Base-by-base conservation (phyloP, 768 basidiomycete species). In the Boletellus sp. region DNA sequence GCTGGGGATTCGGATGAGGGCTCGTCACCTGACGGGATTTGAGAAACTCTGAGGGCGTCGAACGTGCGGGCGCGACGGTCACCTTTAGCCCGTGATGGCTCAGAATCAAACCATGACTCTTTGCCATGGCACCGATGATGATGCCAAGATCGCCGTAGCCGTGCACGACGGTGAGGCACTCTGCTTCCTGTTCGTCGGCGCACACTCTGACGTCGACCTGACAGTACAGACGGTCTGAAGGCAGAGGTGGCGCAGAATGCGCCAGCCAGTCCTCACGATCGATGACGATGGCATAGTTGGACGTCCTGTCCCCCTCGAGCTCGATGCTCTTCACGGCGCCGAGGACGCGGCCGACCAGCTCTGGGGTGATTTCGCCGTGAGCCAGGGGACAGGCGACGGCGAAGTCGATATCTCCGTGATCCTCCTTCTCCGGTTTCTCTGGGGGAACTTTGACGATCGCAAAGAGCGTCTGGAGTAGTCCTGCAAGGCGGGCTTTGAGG, bases 61-160 rank as follows among this genome's bases (percentile, higher is more conserved):
- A 13, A 36, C 16, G 6, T 24, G 28, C 7, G 28, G 12, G 23
- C 16, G 46, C 15, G 38, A 38, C 15, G 20, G 63, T 45, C 36
- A 84, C 85, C 74, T 79, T 84, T 17, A 88, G 62, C 0, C 85
- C 87, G 37, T 78, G 72, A 20, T 65, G 67, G 6, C 79, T 78
- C 0, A 84, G 62, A 2, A 66, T 58, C 3, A 88, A 56, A 3
- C 84, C 81, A 41, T 67, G 67, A 46, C 77, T 78, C 35, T 74
- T 73, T 9, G 73, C 76, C 16, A 87, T 63, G 13, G 83, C 62
- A 10, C 80, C 78, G 42, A 88, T 64, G 15, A 88, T 84, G 78
- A 86, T 85, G 0, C 82, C 83, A 16, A 87, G 71, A 56, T 87
- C 87, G 9, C 87, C 87, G 56, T 86, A 87, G 1, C 79, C 77